Evolutionary conservation across 768 basidiomycete species (phyloP).

Genomic region (Lactarius evosmus): DNA sequence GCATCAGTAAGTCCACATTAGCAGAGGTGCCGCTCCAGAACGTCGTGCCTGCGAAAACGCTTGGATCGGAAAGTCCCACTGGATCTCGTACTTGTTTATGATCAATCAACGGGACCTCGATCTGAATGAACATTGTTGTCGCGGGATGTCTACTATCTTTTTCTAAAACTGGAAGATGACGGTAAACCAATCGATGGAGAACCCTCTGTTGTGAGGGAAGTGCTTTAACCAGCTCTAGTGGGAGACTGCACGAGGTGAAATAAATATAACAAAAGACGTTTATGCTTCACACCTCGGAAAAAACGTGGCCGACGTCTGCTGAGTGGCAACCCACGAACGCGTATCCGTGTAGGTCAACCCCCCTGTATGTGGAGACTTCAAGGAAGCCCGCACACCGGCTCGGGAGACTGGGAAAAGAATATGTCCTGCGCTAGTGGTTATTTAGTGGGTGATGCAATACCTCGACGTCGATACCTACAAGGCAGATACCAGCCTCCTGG

Average conservation of each 20-base stretch:
- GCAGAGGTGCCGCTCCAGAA: constrained; percentile 9
- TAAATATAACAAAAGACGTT: neutral
- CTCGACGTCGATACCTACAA: constrained; percentile 1
- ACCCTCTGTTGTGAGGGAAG: constrained; percentile 21
- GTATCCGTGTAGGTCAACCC: constrained; percentile 41
- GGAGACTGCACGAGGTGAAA: constrained; percentile 19
- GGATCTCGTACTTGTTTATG: constrained; percentile 6
- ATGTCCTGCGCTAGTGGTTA: constrained; percentile 52
- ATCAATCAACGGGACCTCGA: constrained; percentile 21
- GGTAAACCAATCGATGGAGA: constrained; percentile 26
- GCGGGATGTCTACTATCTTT: neutral
- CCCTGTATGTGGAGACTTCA: constrained; percentile 25
- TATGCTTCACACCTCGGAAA: constrained; percentile 45
- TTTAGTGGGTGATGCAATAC: constrained; percentile 18
- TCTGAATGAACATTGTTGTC: constrained; percentile 15
- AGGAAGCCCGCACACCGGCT: neutral
- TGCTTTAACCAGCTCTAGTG: constrained; percentile 19
- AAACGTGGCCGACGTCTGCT: constrained; percentile 39
- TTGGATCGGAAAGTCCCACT: neutral
- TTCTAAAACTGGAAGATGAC: neutral
- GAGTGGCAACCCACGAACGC: constrained; percentile 44
- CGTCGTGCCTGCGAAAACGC: neutral
- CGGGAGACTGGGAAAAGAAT: constrained; percentile 42
- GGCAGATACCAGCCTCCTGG: constrained; percentile 17
- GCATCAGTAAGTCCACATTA: constrained; percentile 23